Evolutionary conservation across 1,284 basidiomycete species (phyloP), one percentile per base, ranked within the genome.

Genomic region (Cryptococcus jaspeensis): DNA sequence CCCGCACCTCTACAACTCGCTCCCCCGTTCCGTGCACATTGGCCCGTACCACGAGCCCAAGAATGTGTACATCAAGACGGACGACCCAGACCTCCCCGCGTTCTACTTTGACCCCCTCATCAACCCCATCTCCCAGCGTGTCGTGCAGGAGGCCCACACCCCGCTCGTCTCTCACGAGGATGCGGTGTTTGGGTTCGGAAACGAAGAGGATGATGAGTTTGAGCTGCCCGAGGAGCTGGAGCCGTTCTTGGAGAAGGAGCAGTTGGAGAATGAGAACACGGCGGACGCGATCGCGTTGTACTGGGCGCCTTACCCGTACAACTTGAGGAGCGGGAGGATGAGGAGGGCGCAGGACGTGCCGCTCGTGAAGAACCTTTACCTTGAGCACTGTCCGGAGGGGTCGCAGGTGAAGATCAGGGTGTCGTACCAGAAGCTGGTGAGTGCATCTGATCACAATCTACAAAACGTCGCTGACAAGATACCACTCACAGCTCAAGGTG

Each of bases 81-180:
- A 99, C 64, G 95, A 99, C 73, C 96, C 96, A 37, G 94, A 99
- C 78, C 83, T 99, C 22, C 96, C 96, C n/a, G 92, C 96, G 0
- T 99, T 99, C 81, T 99, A 98, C 81, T 99, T 96, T 72, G 96
- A 99, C 77, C 95, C 96, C 0, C 85, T 98, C 61, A 95, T 99
- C 78, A 97, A 98, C 74, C 93, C 92, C 12, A 90, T 97, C 65
- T 95, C 93, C 11, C 82, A 92, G 18, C 90, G 93, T 28, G 89
- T 91, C 0, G 84, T 88, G 55, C 84, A 83, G 32, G 82, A 92
- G 13, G 91, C 92, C 79, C 94, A 96, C 70, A 83, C 84, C 9
- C 85, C 87, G 8, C 80, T 93, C 2, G 82, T 92, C 9, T 83
- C 90, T 5, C 93, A 98, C 71, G 96, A 99, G 76, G 94, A 97